Conservation (phyloP, 257 asterid species). For the Verbascum thapsus region DNA sequence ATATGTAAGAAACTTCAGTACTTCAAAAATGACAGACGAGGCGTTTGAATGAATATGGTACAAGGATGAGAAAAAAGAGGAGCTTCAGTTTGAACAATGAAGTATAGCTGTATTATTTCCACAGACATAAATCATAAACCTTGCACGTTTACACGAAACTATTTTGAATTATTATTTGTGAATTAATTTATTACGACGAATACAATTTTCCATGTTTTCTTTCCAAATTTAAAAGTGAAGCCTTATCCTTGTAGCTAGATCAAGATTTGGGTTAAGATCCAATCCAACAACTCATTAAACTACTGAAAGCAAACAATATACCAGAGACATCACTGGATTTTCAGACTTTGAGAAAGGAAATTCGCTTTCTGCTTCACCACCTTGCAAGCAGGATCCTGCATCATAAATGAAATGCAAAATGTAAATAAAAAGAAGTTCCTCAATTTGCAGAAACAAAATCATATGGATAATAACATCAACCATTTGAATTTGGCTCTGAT, state of each 20-base stretch:
- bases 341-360: constrained; percentile 73
- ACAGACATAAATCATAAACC: too few species aligned
- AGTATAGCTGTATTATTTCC: not conserved
- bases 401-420: constrained; percentile 28
- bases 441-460: constrained; percentile 15
- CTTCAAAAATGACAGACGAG: constrained; percentile 5
- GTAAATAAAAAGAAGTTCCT: constrained; percentile 21
- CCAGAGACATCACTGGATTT: constrained; percentile 92
- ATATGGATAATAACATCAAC: constrained; percentile 40
- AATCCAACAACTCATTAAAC: too few species aligned
- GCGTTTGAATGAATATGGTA: constrained; percentile 8
- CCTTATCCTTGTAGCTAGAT: too few species aligned
- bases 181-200: too few species aligned
- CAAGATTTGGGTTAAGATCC: too few species aligned
- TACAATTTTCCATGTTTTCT: too few species aligned
- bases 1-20: constrained; percentile 13
- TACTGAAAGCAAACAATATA: constrained; percentile 33
- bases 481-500: constrained; percentile 54
- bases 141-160: too few species aligned
- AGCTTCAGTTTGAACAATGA: constrained; percentile 17
- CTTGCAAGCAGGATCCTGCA: constrained; percentile 56
- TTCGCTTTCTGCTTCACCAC: constrained; percentile 51
- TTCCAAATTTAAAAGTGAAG: too few species aligned
- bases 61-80: not conserved
- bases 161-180: too few species aligned